A percentile compares a stretch with the other conserved stretches of the same genome.
phyloP scores from a whole-genome alignment of 2,329 filamentous ascomycete species.

The Leptographium procerum region DNA sequence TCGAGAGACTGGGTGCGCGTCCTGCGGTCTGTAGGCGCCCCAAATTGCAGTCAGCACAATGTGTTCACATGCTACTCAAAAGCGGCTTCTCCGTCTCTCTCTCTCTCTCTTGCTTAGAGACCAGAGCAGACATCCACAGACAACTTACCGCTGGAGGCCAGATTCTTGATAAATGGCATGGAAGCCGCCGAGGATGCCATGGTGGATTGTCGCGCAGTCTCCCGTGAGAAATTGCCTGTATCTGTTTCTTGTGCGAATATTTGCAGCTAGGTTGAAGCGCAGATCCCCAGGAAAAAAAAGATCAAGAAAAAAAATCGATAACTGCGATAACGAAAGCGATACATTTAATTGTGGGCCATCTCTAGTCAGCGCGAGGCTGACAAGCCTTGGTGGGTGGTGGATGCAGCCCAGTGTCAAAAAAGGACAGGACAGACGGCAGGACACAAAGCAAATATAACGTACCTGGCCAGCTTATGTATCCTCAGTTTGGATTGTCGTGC shows the following conservation, averaged over 20 bases:
- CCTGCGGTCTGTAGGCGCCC: constrained; percentile 57
- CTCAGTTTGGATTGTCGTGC: background rate
- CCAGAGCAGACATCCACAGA: no score
- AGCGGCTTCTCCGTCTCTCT: no score
- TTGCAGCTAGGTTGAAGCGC: background rate
- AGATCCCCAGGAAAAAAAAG: background rate
- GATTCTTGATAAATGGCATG: constrained; percentile 70
- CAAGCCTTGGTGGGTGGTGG: no score
- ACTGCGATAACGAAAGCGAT: background rate
- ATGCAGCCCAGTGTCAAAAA: background rate
- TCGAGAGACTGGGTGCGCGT: constrained; percentile 66
- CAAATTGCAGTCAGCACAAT: background rate
- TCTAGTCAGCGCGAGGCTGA: background rate
- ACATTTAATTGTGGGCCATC: background rate
- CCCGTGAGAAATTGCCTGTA: no score
- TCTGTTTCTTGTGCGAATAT: background rate
- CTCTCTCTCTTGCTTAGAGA: no score
- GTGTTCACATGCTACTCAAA: background rate
- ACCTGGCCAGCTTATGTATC: background rate
- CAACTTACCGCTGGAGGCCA: constrained; percentile 67
- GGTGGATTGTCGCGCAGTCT: background rate
- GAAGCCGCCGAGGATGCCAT: constrained; percentile 19
- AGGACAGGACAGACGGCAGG: background rate
- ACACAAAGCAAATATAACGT: background rate
- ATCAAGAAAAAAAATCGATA: background rate